Evolutionary conservation across 2,329 filamentous ascomycete species (phyloP), one percentile per base, ranked within the genome.

Genomic region (Alternaria consortialis): DNA sequence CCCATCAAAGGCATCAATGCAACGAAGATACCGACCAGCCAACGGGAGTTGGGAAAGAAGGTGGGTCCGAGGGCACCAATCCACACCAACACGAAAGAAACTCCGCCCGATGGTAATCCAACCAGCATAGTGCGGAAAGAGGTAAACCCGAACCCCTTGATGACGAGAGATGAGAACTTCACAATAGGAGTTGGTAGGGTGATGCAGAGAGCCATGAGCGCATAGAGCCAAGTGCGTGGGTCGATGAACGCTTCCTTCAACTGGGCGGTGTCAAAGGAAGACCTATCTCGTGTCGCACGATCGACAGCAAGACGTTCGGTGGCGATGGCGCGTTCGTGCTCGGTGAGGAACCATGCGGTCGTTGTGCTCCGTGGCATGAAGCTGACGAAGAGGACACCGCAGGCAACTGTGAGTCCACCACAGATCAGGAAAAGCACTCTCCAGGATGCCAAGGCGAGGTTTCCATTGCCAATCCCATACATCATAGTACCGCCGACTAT

Each of bases 161-260:
- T 85, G 20, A 85, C 80, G 5, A 85, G 77, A 0, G 82, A 83
- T 1, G 83, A 82, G 61, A 85, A 85, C 70, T 81, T 44, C 15
- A 37, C 25, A 27, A 44, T 25, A 27, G 25, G 42, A 29, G 13
- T 44, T 27, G 23, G 23, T 27, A 44, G 23, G 8, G 23, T n/a
- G n/a, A 37, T 37, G 34, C 34, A 37, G 34, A 37, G 34, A 37
- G 34, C 34, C 34, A 37, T 37, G 34, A 37, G 34, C 6, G 34
- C 34, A 37, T 37, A 37, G 11, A 37, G 34, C 34, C 34, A 37
- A 51, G 82, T 75, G 65, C 81, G 83, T 7, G 77, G 64, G 56
- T 85, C 82, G 5, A 76, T 29, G 20, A 83, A 60, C 0, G 82
- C 75, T 70, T 86, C 83, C 36, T 72, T 74, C 11, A 85, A 69